phyloP scores from a whole-genome alignment of 257 asterid genomes.

The Paraleonurus japonicus region DNA sequence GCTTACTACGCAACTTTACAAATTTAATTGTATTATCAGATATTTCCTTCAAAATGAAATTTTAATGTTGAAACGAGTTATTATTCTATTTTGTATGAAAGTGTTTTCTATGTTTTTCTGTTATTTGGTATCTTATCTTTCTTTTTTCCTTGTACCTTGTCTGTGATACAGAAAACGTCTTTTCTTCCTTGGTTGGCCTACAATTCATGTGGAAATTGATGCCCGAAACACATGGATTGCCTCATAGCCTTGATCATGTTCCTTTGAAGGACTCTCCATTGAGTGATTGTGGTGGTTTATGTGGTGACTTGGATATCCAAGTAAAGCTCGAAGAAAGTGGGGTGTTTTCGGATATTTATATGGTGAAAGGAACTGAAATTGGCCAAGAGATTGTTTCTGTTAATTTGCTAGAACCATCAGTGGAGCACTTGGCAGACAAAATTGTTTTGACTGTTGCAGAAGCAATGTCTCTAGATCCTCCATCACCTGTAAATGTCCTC shows the following conservation, averaged over 20 bases:
- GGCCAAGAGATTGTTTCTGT: conserved; percentile 90
- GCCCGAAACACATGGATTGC: conserved; percentile 60
- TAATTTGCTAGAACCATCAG: conserved; percentile 65
- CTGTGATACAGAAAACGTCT: conserved; percentile 67
- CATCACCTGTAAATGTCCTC: conserved; percentile 82
- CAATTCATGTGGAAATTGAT: conserved; percentile 75
- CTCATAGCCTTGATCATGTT: conserved; percentile 76
- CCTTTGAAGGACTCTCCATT: conserved; percentile 87
- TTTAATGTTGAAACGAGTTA: conserved; percentile 10
- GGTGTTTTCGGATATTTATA: conserved; percentile 77
- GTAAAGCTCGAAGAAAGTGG: conserved; percentile 81
- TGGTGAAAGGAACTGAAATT: conserved; percentile 79
- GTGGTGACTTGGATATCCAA: conserved; percentile 88
- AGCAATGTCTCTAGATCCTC: conserved; percentile 93
- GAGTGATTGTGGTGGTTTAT: conserved; percentile 88
- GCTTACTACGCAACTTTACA: neutral
- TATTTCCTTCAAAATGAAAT: conserved; percentile 15
- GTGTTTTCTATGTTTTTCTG: neutral
- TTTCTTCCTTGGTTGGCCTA: conserved; percentile 89
- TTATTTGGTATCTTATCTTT: neutral
- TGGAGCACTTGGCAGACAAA: conserved; percentile 57
- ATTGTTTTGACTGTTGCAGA: conserved; percentile 87
- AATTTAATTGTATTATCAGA: neutral
- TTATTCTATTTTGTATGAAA: conserved; percentile 7
- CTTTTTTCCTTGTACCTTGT: conserved; percentile 20